Evolutionary conservation across 805 yeast species (phyloP), one percentile per base, ranked within the genome.

Genomic region (Candida palmyrensis): DNA sequence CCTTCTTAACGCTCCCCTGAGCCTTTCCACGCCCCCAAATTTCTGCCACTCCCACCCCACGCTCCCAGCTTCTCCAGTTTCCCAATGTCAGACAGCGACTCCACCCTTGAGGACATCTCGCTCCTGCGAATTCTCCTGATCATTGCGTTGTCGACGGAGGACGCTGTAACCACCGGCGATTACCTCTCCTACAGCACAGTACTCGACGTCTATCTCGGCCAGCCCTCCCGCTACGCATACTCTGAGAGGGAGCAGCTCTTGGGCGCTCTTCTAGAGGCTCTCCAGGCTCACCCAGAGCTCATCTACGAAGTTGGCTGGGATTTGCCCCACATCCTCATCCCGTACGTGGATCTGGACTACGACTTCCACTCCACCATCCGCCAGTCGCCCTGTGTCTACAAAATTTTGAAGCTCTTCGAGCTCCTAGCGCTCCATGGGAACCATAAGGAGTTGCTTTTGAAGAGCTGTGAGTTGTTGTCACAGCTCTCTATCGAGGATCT

Each of bases 301-400:
- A 63, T 78, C 0, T 66, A 71, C 27, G 82, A 80, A 43, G 76
- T 88, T 39, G 95, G 95, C 2, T 89, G 97, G 97, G 97, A 89
- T 54, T 51, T 89, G n/a, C 96, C 96, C 1, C 71, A 69, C 20
- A 57, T 84, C 32, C 43, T 89, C 5, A 47, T 86, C 28, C 65
- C 66, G 7, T 83, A 70, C 51, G 51, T 81, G 46, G 77, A 62
- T 40, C 59, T 49, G 36, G 59, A 45, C 40, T 50, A 37, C 30
- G 44, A 57, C 30, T 47, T 58, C 29, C 18, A 39, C 3, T 47
- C 43, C 18, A 32, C 47, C 4, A 39, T 71, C 39, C 49, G 74
- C 27, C 37, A 49, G 18, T 53, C 67, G n/a, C 68, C 72, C 32
- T 52, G 67, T 37, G 54, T 68, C 26, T 46, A 51, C 48, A 39